These are phyloP conservation scores for Babesia ovis DNA, from an alignment of 169 alveolate species.

Conservation along the genomic window DNA sequence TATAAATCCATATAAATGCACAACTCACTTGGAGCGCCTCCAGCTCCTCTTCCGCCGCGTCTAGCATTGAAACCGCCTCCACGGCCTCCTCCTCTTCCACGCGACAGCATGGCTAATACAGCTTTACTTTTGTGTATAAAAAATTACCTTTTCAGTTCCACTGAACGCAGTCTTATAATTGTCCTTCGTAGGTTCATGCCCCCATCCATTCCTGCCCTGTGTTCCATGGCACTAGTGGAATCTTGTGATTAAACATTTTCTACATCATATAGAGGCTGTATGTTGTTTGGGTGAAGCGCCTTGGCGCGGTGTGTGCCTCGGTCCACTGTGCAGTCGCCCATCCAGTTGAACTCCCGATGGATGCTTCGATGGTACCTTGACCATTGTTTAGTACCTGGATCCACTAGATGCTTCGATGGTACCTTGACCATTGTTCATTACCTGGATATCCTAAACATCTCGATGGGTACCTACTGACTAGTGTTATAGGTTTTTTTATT, in stretches of 20 bases:
- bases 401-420: no score
- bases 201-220: neutral
- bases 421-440: no score
- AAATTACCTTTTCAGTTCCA: no score
- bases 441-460: no score
- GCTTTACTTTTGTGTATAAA: neutral
- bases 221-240: neutral
- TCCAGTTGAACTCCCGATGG: no score
- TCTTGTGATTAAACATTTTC: neutral
- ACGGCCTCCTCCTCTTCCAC: conserved; percentile 40
- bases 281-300: neutral
- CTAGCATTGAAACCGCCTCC: conserved; percentile 32
- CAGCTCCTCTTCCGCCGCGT: conserved; percentile 36
- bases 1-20: neutral
- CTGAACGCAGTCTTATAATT: no score
- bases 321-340: neutral
- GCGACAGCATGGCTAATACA: conserved; percentile 19
- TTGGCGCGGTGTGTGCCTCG: neutral
- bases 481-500: no score
- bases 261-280: neutral
- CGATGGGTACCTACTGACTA: no score
- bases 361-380: no score
- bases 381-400: no score
- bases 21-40: conserved; percentile 8
- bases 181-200: no score